A percentile compares a stretch with the other conserved stretches of the same genome.
Evolutionary conservation across 2,329 filamentous ascomycete genomes (phyloP).

Genomic region (Trichophyton mentagrophytes): DNA sequence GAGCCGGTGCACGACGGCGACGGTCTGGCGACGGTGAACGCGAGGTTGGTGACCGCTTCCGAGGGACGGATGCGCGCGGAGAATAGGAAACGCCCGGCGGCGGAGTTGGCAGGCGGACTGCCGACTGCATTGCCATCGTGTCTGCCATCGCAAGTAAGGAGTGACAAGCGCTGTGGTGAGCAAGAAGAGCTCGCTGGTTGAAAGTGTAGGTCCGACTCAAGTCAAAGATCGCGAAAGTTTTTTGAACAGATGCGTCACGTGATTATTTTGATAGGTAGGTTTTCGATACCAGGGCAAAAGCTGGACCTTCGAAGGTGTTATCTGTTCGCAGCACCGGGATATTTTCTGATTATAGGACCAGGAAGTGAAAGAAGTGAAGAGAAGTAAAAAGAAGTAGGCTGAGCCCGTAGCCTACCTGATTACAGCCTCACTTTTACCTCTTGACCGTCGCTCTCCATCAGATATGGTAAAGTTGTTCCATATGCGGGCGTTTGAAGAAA

Average conservation of each 20-base stretch:
- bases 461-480: constrained; percentile 14
- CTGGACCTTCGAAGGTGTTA: not conserved
- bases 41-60: constrained; percentile 46
- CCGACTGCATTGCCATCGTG: constrained; percentile 39
- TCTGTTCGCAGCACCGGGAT: not conserved
- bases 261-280: not conserved
- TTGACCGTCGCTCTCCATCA: not conserved
- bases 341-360: not conserved
- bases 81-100: constrained; percentile 38
- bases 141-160: constrained; percentile 28
- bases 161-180: not conserved
- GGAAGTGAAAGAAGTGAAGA: not conserved
- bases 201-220: not conserved
- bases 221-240: not conserved
- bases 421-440: not conserved
- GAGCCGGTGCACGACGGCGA: constrained; percentile 38
- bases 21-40: constrained; percentile 42
- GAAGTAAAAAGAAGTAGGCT: not conserved
- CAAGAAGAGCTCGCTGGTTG: not conserved
- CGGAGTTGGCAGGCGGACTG: constrained; percentile 48
- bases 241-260: not conserved
- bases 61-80: constrained; percentile 37
- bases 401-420: not conserved
- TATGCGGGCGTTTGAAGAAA: not conserved
- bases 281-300: not conserved